Conservation (phyloP, 1,139 yeast genomes). For the Arxiozyma heterogenica region DNA sequence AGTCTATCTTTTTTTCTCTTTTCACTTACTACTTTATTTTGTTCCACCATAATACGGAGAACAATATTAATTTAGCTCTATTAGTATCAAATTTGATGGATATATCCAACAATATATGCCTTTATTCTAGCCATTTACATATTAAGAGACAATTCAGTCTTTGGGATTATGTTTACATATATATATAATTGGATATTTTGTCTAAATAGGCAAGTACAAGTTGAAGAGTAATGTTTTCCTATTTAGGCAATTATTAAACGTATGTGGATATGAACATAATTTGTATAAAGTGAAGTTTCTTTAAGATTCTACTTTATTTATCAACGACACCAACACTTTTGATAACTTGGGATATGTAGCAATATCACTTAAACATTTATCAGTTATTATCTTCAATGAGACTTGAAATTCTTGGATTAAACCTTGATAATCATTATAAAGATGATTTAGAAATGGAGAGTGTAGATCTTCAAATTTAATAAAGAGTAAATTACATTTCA, state of each 20-base stretch:
- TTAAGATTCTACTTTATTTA: background rate
- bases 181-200: too few species aligned
- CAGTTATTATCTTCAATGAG: slow-evolving; percentile 22
- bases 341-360: slow-evolving; percentile 12
- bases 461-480: slow-evolving; percentile 13
- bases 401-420: slow-evolving; percentile 23
- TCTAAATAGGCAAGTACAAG: background rate
- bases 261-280: background rate
- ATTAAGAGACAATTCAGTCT: background rate
- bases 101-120: background rate
- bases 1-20: background rate
- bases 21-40: background rate
- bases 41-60: background rate
- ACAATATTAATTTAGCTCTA: too few species aligned
- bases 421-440: slow-evolving; percentile 26
- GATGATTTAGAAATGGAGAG: slow-evolving; percentile 24
- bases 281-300: background rate
- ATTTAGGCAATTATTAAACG: background rate
- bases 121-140: too few species aligned
- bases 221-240: background rate
- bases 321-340: slow-evolving; percentile 1
- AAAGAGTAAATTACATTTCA: slow-evolving; percentile 12
- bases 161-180: too few species aligned
- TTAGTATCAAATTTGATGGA: too few species aligned
- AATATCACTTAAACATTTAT: slow-evolving; percentile 19